A percentile compares a stretch with the other conserved stretches of the same genome.
phyloP scores from a whole-genome alignment of 2,329 filamentous ascomycete genomes.

The Aureobasidium sp. region DNA sequence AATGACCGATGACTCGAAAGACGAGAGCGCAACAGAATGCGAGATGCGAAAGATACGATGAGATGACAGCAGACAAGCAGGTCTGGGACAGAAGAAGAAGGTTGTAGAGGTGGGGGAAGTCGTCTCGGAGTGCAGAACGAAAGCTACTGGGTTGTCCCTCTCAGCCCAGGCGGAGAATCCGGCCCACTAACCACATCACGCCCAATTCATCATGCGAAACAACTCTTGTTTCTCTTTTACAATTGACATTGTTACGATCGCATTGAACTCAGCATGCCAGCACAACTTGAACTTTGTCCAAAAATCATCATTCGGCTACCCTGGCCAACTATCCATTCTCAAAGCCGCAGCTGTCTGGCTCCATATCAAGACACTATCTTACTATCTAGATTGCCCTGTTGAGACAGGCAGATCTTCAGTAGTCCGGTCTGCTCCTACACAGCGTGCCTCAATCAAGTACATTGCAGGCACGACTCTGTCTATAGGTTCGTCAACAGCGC shows the following conservation, averaged over 20 bases:
- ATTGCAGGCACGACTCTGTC: background rate
- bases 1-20: constrained; percentile 6
- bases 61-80: background rate
- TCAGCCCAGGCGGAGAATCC: constrained; percentile 10
- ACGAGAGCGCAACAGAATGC: constrained; percentile 1
- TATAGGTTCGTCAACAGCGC: background rate
- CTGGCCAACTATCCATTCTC: background rate
- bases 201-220: constrained; percentile 15
- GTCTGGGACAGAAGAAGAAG: background rate
- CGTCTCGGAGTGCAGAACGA: constrained; percentile 7
- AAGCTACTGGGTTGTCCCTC: constrained; percentile 3
- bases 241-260: background rate
- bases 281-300: background rate
- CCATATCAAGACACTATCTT: background rate
- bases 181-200: constrained; percentile 15
- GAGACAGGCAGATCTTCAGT: background rate
- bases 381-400: background rate
- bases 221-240: constrained; percentile 4
- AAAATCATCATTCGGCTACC: background rate
- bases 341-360: background rate
- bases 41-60: background rate
- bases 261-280: background rate
- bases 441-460: background rate
- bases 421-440: background rate
- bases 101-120: constrained; percentile 3